Evolutionary conservation across 2,329 filamentous ascomycete genomes (phyloP).

Genomic region (Cercospora janseana): DNA sequence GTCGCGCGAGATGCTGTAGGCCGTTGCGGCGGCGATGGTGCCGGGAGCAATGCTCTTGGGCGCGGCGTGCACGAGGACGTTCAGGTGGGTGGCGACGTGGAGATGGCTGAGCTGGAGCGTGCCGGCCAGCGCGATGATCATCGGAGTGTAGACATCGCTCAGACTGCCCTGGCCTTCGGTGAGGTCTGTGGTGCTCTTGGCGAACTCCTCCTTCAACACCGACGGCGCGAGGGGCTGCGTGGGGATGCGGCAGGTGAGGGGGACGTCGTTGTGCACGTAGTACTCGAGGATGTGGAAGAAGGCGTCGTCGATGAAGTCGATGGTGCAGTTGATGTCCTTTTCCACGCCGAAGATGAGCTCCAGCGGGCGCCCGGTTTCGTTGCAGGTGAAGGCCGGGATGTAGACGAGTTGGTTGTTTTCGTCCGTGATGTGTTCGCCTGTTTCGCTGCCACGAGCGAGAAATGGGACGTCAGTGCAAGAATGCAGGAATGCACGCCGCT

Average conservation of each 20-base stretch:
- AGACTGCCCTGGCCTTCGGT: constrained; percentile 40
- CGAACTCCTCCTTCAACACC: constrained; percentile 37
- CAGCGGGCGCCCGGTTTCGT: constrained; percentile 79
- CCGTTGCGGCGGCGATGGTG: constrained; percentile 80
- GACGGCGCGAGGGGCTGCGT: constrained; percentile 61
- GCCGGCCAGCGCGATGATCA: constrained; percentile 85
- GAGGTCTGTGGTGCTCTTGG: constrained; percentile 36
- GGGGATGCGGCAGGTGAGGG: constrained; percentile 85
- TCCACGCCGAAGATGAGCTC: constrained; percentile 84
- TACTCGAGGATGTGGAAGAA: constrained; percentile 92
- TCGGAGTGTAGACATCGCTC: constrained; percentile 64
- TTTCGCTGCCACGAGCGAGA: constrained; percentile 56
- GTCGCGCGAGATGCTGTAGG: constrained; percentile 70
- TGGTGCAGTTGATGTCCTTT: constrained; percentile 77
- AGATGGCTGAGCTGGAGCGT: constrained; percentile 86
- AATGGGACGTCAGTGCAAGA: background rate
- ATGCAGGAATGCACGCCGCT: too few species aligned
- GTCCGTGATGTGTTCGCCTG: constrained; percentile 84
- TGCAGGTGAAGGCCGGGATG: constrained; percentile 85
- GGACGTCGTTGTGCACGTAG: constrained; percentile 96
- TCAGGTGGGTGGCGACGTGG: constrained; percentile 85
- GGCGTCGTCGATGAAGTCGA: constrained; percentile 71
- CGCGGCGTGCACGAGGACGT: constrained; percentile 76
- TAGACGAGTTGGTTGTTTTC: constrained; percentile 80
- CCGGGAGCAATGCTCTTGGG: constrained; percentile 56